phyloP scores from a whole-genome alignment of 108 stramenopile species.

The Pseudonitzschia delicatissima region DNA sequence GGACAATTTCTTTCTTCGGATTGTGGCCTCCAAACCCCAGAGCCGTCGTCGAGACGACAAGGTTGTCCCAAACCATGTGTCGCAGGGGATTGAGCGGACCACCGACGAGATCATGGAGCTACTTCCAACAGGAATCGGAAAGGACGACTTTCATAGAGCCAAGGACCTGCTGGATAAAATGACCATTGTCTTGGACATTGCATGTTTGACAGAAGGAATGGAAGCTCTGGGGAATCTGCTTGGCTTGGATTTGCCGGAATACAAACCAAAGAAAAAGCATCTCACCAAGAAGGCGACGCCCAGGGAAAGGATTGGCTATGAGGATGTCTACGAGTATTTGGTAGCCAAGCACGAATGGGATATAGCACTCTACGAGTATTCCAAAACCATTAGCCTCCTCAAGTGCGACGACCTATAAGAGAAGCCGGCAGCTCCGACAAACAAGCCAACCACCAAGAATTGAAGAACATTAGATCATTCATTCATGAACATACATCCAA shows the following conservation, averaged over 20 bases:
- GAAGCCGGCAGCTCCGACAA: no score
- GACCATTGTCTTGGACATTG: slow-evolving; percentile 12
- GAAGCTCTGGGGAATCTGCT: not conserved
- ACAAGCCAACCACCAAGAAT: no score
- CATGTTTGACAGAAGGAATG: slow-evolving; percentile 8
- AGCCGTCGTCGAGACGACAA: no score
- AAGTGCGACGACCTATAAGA: no score
- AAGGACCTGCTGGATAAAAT: slow-evolving; percentile 7
- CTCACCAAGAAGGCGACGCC: not conserved
- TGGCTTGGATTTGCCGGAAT: not conserved
- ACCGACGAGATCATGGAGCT: no score
- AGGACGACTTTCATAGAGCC: no score
- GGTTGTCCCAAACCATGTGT: no score
- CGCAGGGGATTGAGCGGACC: no score
- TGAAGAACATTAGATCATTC: no score
- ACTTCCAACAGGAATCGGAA: no score
- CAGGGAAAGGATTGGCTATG: slow-evolving; percentile 3
- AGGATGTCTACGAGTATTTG: slow-evolving; percentile 16
- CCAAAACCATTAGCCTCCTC: slow-evolving; percentile 10
- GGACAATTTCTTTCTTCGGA: slow-evolving; percentile 5
- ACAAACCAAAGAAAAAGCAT: not conserved
- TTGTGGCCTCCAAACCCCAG: no score
- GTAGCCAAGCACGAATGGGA: slow-evolving; percentile 13
- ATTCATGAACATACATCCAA: no score
- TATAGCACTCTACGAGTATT: slow-evolving; percentile 24